These are phyloP conservation scores for Geranomyces michiganensis DNA, from an alignment of 192 early-diverging fungal species.

Conservation along the genomic window DNA sequence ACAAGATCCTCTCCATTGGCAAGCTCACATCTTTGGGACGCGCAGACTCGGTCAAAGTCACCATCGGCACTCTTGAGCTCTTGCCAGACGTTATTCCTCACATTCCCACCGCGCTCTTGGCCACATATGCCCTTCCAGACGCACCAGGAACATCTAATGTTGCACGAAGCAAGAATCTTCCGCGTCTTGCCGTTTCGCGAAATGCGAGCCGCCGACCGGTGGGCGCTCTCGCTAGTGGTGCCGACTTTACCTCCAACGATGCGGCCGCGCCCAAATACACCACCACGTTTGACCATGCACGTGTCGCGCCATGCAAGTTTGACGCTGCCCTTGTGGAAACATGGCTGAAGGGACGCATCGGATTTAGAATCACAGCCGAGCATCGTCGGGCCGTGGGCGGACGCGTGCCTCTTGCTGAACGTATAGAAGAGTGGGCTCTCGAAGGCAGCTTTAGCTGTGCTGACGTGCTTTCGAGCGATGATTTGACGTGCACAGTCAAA, in stretches of 20 bases:
- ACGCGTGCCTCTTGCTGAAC: not conserved
- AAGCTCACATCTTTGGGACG: slow-evolving; percentile 37
- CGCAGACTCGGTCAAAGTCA: slow-evolving; percentile 30
- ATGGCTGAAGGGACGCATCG: slow-evolving; percentile 26
- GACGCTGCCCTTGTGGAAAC: slow-evolving; percentile 27
- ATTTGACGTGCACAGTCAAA: slow-evolving; percentile 29
- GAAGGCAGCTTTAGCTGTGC: slow-evolving; percentile 30
- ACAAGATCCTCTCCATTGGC: slow-evolving; percentile 12
- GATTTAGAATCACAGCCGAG: slow-evolving; percentile 28
- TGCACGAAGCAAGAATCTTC: not conserved
- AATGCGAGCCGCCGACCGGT: slow-evolving; percentile 17
- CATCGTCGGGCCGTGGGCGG: slow-evolving; percentile 8
- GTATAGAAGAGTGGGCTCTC: slow-evolving; percentile 17
- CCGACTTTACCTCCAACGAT: not conserved
- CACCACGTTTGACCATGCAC: slow-evolving; percentile 30
- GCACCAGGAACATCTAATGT: not conserved
- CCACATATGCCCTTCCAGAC: not conserved
- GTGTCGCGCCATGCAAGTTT: slow-evolving; percentile 36
- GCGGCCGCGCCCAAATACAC: slow-evolving; percentile 1
- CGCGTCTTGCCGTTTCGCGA: slow-evolving; percentile 19
- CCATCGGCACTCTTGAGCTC: slow-evolving; percentile 31
- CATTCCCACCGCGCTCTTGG: not conserved
- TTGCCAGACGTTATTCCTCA: slow-evolving; percentile 18
- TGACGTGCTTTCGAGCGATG: slow-evolving; percentile 18
- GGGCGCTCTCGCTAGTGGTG: not conserved